Evolutionary conservation across 2,329 filamentous ascomycete species (phyloP).

Genomic region (Pyrenochaeta sp.): DNA sequence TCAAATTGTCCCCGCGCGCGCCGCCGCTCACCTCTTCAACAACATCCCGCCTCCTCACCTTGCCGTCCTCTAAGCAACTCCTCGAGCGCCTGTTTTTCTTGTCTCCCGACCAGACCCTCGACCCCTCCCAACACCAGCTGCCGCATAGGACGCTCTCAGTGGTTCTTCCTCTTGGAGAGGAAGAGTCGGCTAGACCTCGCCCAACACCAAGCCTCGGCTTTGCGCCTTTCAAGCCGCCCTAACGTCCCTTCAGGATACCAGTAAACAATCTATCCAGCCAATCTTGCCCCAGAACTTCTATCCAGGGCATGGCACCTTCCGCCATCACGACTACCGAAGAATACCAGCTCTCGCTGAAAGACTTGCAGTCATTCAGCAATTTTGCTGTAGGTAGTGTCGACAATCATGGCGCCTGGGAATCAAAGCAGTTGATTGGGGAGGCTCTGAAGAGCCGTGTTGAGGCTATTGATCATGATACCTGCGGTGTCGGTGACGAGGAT

Average conservation of each 20-base stretch:
- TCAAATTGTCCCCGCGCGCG: conserved; percentile 57
- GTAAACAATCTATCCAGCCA: conserved; percentile 14
- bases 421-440: conserved; percentile 85
- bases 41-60: conserved; percentile 55
- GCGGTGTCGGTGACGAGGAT: conserved; percentile 92
- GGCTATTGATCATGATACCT: conserved; percentile 83
- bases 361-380: conserved; percentile 37
- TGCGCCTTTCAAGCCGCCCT: conserved; percentile 94
- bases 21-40: conserved; percentile 59
- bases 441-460: conserved; percentile 86
- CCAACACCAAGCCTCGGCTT: conserved; percentile 83
- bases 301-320: conserved; percentile 75
- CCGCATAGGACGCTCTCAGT: conserved; percentile 98
- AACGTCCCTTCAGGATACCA: conserved; percentile 62
- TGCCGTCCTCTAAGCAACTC: conserved; percentile 44
- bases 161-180: conserved; percentile 99
- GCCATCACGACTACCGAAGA: conserved; percentile 60
- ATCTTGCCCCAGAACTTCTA: conserved; percentile 29
- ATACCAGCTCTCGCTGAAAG: conserved; percentile 51
- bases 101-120: conserved; percentile 57
- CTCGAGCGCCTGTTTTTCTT: conserved; percentile 54
- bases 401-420: conserved; percentile 59
- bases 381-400: conserved; percentile 44
- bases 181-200: conserved; percentile 98
- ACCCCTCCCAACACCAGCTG: conserved; percentile 80